Conservation (phyloP, 2,329 filamentous ascomycete species). For the Metarhizium rileyi region DNA sequence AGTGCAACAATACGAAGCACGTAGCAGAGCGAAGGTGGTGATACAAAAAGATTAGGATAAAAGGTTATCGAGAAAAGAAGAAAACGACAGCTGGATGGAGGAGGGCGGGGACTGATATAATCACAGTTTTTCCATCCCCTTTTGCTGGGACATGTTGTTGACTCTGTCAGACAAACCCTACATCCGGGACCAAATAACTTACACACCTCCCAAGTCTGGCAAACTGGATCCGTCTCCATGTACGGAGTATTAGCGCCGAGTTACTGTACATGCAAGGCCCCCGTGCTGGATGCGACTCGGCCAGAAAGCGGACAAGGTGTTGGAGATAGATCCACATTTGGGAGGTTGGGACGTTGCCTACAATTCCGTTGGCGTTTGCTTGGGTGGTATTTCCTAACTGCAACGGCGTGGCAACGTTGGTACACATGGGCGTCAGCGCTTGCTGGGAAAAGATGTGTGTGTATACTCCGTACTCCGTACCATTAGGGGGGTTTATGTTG, state of each 20-base stretch:
- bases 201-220: background rate
- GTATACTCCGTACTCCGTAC: too few species aligned
- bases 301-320: constrained; percentile 1
- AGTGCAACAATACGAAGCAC: background rate
- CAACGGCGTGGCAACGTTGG: background rate
- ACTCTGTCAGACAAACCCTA: background rate
- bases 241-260: constrained; percentile 4
- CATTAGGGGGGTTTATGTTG: too few species aligned
- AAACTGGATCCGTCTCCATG: background rate
- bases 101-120: constrained; percentile 9
- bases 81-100: background rate
- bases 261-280: constrained; percentile 1
- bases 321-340: constrained; percentile 5
- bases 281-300: background rate
- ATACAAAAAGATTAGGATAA: background rate
- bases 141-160: background rate
- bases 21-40: constrained; percentile 7
- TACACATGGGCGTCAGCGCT: background rate
- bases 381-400: constrained; percentile 3
- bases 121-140: background rate
- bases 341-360: constrained; percentile 2
- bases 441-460: too few species aligned
- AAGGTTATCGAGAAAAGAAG: background rate
- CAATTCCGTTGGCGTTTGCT: too few species aligned
- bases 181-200: background rate